phyloP scores from a whole-genome alignment of 768 basidiomycete species.

The Daedaleopsis sinensis region DNA sequence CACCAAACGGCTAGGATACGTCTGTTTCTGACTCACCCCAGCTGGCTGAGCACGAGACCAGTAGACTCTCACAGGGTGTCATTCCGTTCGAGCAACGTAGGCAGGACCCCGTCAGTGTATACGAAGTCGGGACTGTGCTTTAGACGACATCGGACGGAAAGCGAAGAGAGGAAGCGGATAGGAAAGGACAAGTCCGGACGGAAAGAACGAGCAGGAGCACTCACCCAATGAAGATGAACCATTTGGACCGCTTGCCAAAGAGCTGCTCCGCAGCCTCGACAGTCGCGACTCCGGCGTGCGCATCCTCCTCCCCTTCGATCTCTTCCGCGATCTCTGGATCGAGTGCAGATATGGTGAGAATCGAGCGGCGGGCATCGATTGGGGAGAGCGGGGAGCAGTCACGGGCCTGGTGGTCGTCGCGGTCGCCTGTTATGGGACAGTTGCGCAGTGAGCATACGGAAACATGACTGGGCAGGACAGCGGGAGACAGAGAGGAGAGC shows the following conservation, averaged over 20 bases:
- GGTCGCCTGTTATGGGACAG: conserved; percentile 3
- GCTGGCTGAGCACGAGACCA: too few relatives aligned
- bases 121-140: too few relatives aligned
- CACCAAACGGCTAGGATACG: too few relatives aligned
- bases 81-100: too few relatives aligned
- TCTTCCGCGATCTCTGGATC: conserved; percentile 16
- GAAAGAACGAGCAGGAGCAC: neutral
- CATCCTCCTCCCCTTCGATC: conserved; percentile 25
- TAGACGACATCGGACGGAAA: too few relatives aligned
- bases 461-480: neutral
- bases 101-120: too few relatives aligned
- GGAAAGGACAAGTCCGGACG: neutral
- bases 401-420: conserved; percentile 2
- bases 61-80: too few relatives aligned
- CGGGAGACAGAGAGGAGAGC: neutral
- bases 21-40: too few relatives aligned
- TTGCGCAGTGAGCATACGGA: neutral
- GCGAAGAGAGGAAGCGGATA: too few relatives aligned
- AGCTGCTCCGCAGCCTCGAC: conserved; percentile 30
- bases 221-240: conserved; percentile 29
- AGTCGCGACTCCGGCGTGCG: conserved; percentile 25
- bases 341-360: conserved; percentile 9
- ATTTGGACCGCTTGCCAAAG: conserved; percentile 24
- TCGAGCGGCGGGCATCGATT: conserved; percentile 6
- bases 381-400: conserved; percentile 9